Percentiles rank a stretch among this genome's conserved stretches.
Evolutionary conservation across 495 filamentous ascomycete species (phyloP).

Genomic region (Aspergillus saccharolyticus): DNA sequence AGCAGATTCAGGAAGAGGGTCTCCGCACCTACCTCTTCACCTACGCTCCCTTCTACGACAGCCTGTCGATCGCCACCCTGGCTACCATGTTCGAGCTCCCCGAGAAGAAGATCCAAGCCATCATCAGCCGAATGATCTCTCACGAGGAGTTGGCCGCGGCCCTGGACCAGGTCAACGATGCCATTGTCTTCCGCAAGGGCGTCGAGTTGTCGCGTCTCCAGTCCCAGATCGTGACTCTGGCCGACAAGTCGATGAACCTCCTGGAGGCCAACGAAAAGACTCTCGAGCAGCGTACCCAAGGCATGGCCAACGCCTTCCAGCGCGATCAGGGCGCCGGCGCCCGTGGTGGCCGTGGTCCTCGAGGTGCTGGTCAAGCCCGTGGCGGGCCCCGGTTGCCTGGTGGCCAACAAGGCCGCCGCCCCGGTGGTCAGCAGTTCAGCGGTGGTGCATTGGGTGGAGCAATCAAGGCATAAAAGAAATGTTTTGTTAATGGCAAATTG

Average conservation of each 20-base stretch:
- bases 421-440: slow-evolving; percentile 58
- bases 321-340: slow-evolving; percentile 72
- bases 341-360: slow-evolving; percentile 60
- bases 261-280: slow-evolving; percentile 98
- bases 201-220: slow-evolving; percentile 95
- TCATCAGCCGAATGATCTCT: slow-evolving; percentile 98
- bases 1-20: slow-evolving; percentile 97
- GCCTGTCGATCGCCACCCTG: slow-evolving; percentile 76
- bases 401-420: slow-evolving; percentile 45
- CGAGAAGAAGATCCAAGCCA: slow-evolving; percentile 81
- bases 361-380: slow-evolving; percentile 62
- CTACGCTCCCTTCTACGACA: slow-evolving; percentile 99
- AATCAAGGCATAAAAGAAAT: slow-evolving; percentile 53
- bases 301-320: slow-evolving; percentile 91
- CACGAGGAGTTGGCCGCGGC: slow-evolving; percentile 96
- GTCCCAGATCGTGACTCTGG: slow-evolving; percentile 86
- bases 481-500: slow-evolving; percentile 39
- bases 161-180: slow-evolving; percentile 94
- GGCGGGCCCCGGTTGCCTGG: slow-evolving; percentile 54
- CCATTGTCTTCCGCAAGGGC: slow-evolving; percentile 98
- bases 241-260: slow-evolving; percentile 90
- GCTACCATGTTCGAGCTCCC: slow-evolving; percentile 94
- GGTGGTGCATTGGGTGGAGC: slow-evolving; percentile 60
- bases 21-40: slow-evolving; percentile 98
- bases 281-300: slow-evolving; percentile 92